Evolutionary conservation across 805 yeast genomes (phyloP).

Genomic region (Monosporozyma servazzii): DNA sequence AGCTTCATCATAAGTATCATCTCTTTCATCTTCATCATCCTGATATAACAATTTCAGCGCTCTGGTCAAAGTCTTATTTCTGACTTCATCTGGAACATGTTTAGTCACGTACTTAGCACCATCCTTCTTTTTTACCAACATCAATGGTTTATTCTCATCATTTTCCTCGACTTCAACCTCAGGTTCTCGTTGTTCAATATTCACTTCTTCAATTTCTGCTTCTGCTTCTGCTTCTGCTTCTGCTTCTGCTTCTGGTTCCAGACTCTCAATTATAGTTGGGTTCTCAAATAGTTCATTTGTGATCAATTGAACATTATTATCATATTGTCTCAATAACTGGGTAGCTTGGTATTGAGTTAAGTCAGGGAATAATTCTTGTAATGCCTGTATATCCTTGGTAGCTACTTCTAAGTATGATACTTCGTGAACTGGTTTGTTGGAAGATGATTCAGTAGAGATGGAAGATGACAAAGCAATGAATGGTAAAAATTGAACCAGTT

Average conservation of each 20-base stretch:
- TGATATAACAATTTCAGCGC: constrained; percentile 60
- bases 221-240: background rate
- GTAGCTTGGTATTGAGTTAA: constrained; percentile 39
- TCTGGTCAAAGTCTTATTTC: constrained; percentile 46
- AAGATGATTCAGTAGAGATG: background rate
- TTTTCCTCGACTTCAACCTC: constrained; percentile 8
- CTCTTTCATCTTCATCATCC: constrained; percentile 78
- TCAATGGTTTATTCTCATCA: background rate
- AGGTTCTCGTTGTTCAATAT: constrained; percentile 10
- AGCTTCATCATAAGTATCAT: constrained; percentile 61
- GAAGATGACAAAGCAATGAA: constrained; percentile 30
- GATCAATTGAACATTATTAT: constrained; percentile 45
- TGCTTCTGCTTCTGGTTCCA: background rate
- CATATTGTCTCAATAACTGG: constrained; percentile 40
- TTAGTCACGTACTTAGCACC: constrained; percentile 10
- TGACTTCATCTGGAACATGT: constrained; percentile 39
- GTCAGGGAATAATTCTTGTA: constrained; percentile 61
- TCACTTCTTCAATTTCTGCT: constrained; percentile 3
- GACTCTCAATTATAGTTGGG: constrained; percentile 35
- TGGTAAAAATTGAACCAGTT: constrained; percentile 41
- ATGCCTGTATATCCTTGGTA: constrained; percentile 33
- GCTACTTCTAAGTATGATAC: background rate
- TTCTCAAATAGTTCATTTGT: constrained; percentile 56
- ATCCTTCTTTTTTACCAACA: background rate
- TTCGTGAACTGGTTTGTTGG: background rate